A percentile compares a stretch with the other conserved stretches of the same genome.
Conservation (phyloP, 106 monocot genomes). For the Dioscorea dumetorum region DNA sequence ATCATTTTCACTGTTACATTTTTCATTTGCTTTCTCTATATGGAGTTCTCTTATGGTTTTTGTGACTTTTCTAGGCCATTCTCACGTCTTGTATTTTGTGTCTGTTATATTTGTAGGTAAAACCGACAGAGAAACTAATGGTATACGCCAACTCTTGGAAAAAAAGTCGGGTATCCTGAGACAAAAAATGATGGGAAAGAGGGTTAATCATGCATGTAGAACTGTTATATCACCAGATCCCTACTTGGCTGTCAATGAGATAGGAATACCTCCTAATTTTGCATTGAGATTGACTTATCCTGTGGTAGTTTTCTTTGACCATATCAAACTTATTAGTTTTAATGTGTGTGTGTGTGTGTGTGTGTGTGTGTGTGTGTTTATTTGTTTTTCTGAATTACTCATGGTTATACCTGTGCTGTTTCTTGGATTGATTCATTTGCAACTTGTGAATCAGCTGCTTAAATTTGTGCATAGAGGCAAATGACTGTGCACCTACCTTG, state of each 20-base stretch:
- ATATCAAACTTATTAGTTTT: background rate
- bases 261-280: slow-evolving; percentile 97
- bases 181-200: slow-evolving; percentile 99
- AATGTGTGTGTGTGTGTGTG: too few species aligned
- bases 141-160: slow-evolving; percentile 78
- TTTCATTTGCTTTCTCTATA: too few species aligned
- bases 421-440: too few species aligned
- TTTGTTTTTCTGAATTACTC: too few species aligned
- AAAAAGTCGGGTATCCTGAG: slow-evolving; percentile 83
- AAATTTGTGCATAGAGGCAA: too few species aligned
- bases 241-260: slow-evolving; percentile 94
- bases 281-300: slow-evolving; percentile 87
- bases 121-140: slow-evolving; percentile 48
- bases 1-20: too few species aligned
- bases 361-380: too few species aligned
- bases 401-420: too few species aligned
- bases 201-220: slow-evolving; percentile 95
- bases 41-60: too few species aligned
- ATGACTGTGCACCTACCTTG: too few species aligned
- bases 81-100: background rate
- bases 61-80: too few species aligned
- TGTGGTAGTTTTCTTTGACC: slow-evolving; percentile 41
- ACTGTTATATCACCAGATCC: slow-evolving; percentile 99
- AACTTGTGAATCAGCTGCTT: too few species aligned
- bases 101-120: slow-evolving; percentile 22